Conservation (phyloP, 805 yeast genomes). For the Ogataea pilisensis region DNA sequence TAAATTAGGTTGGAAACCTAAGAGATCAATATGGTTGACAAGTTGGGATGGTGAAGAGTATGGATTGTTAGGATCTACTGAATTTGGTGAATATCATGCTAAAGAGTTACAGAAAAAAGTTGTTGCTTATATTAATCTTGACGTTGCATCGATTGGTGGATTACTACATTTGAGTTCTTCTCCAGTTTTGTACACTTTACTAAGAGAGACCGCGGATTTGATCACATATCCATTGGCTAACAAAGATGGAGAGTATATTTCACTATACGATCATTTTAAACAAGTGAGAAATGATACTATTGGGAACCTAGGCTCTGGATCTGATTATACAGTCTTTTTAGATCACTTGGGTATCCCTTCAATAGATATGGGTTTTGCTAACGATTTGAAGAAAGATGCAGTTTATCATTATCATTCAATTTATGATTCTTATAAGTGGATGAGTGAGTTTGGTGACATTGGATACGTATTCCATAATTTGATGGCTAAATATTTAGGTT, state of each 20-base stretch:
- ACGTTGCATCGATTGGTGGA: slow-evolving; percentile 59
- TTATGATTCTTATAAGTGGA: slow-evolving; percentile 71
- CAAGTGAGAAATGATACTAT: slow-evolving; percentile 32
- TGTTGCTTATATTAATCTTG: slow-evolving; percentile 67
- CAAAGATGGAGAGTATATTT: slow-evolving; percentile 13
- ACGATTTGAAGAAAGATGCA: slow-evolving; percentile 41
- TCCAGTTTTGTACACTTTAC: slow-evolving; percentile 50
- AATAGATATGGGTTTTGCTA: slow-evolving; percentile 52
- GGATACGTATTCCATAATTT: slow-evolving; percentile 56
- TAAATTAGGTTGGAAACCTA: slow-evolving; percentile 65
- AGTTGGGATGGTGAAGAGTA: slow-evolving; percentile 83
- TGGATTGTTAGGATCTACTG: slow-evolving; percentile 73
- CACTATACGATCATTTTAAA: slow-evolving; percentile 36
- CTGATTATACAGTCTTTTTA: slow-evolving; percentile 61
- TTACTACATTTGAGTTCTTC: slow-evolving; percentile 49
- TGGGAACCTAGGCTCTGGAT: slow-evolving; percentile 59
- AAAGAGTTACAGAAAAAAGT: slow-evolving; percentile 43
- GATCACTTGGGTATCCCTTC: slow-evolving; percentile 60
- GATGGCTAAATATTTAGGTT: slow-evolving; percentile 49
- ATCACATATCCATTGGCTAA: slow-evolving; percentile 41
- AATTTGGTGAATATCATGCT: slow-evolving; percentile 63
- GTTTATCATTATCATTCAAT: slow-evolving; percentile 75
- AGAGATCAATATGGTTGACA: slow-evolving; percentile 62
- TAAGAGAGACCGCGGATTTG: slow-evolving; percentile 41
- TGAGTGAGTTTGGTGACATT: slow-evolving; percentile 59